Evolutionary conservation across 352 stramenopile genomes (phyloP), one percentile per base, ranked within the genome.

Genomic region (Pythium aphanidermatum): DNA sequence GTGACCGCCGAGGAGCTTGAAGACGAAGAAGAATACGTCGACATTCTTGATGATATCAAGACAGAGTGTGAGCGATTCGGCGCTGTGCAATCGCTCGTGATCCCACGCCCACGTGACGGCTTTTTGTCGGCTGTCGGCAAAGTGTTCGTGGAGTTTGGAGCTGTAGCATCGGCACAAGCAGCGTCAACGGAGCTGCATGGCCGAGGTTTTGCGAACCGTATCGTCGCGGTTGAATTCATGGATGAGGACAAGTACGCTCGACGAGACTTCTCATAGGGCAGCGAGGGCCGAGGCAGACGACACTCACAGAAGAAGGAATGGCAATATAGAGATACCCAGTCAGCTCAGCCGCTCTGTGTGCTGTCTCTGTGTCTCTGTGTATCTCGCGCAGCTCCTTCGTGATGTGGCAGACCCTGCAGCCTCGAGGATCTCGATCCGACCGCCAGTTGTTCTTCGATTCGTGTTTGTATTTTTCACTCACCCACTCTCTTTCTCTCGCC

Each of bases 41-140:
- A 98, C 57, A 95, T 99, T 51, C 55, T 90, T 41, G 89, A 98
- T 55, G 96, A 99, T 63, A 97, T 99, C 40, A 83, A 91, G 55
- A 86, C 95, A 36, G 96, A 99, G 66, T 98, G 92, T 53, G 77
- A 86, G 26, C 96, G 97, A 46, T 80, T 86, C 76, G 61, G 64
- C 58, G 29, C 68, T 26, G 48, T 97, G 70, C 51, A 83, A 65
- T 79, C 92, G 60, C 78, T 88, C 28, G 59, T 80, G 51, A 77
- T 94, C 7, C 82, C 82, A 14, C 79, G 82, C 28, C 68, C 77
- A 16, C 83, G 66, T 38, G 86, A 92, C 33, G 69, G 70, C 2
- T 56, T 74, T 27, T 51, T 46, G 31, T 67, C 53, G 42, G 73
- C 73, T 12, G 75, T 92, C 14, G 74, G 79, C 40, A 91, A 89